These are phyloP conservation scores for Hypoxylon sp. DNA, from an alignment of 2,329 filamentous ascomycete species.

Conservation along the genomic window DNA sequence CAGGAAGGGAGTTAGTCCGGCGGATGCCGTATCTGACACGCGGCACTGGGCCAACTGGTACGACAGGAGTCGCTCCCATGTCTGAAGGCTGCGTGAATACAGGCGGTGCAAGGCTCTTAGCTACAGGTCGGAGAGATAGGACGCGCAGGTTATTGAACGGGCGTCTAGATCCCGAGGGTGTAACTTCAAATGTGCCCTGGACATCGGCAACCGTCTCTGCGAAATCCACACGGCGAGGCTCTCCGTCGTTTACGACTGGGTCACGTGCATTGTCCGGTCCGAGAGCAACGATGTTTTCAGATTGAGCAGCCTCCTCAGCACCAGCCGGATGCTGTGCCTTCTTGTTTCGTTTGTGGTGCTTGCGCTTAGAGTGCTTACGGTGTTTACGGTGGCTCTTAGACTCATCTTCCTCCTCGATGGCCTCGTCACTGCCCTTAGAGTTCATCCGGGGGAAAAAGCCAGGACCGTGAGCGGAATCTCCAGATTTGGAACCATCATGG, in stretches of 20 bases:
- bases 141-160: conserved; percentile 70
- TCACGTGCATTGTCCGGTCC: conserved; percentile 42
- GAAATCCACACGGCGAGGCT: conserved; percentile 72
- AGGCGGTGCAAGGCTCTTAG: conserved; percentile 78
- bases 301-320: conserved; percentile 41
- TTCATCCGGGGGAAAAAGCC: conserved; percentile 55
- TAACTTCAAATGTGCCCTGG: conserved; percentile 51
- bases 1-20: conserved; percentile 81
- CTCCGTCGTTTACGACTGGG: conserved; percentile 53
- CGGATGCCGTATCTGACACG: conserved; percentile 76
- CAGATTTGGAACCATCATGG: conserved; percentile 58
- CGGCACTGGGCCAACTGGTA: conserved; percentile 64
- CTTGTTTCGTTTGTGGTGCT: conserved; percentile 57
- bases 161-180: conserved; percentile 54
- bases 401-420: conserved; percentile 62
- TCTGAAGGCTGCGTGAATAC: conserved; percentile 72
- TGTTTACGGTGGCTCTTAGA: conserved; percentile 57
- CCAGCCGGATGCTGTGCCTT: conserved; percentile 46
- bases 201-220: conserved; percentile 55
- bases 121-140: conserved; percentile 73
- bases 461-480: conserved; percentile 58
- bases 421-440: conserved; percentile 61
- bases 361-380: conserved; percentile 43
- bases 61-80: conserved; percentile 45
- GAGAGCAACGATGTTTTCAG: conserved; percentile 54